A percentile compares a stretch with the other conserved stretches of the same genome.
These are phyloP conservation scores for Phoma herbarum DNA, from an alignment of 2,329 filamentous ascomycete genomes.

Conservation along the genomic window DNA sequence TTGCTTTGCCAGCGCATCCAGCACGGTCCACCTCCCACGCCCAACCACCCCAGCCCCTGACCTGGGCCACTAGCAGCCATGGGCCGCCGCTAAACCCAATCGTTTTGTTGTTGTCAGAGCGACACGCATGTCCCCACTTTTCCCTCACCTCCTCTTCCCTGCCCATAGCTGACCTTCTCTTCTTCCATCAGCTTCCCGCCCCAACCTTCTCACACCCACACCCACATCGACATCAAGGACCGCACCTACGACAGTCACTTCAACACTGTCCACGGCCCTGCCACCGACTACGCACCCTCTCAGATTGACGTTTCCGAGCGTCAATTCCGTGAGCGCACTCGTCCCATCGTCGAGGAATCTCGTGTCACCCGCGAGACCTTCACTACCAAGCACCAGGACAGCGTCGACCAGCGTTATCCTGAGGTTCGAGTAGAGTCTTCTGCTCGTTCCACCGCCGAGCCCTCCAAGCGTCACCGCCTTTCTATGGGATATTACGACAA, in stretches of 20 bases:
- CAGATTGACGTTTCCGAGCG: constrained; percentile 66
- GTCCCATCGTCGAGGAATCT: constrained; percentile 60
- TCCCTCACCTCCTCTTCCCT: constrained; percentile 50
- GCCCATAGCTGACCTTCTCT: constrained; percentile 49
- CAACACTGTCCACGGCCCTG: constrained; percentile 57
- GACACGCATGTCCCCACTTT: constrained; percentile 51
- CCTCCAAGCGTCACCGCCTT: constrained; percentile 60
- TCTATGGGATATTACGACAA: constrained; percentile 85
- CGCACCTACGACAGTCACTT: constrained; percentile 57
- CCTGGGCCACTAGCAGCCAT: constrained; percentile 38
- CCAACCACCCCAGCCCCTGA: constrained; percentile 44
- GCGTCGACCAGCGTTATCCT: constrained; percentile 51
- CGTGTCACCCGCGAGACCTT: constrained; percentile 50
- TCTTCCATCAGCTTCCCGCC: constrained; percentile 63
- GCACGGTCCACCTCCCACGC: constrained; percentile 43
- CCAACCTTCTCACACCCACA: constrained; percentile 55
- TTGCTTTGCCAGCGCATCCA: constrained; percentile 36
- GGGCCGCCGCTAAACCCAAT: constrained; percentile 44
- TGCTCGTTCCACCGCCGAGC: constrained; percentile 62
- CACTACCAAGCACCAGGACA: constrained; percentile 47
- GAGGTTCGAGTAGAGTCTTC: constrained; percentile 61
- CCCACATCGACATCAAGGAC: constrained; percentile 71
- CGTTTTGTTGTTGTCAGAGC: constrained; percentile 52
- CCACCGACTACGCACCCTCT: constrained; percentile 64
- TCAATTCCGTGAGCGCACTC: constrained; percentile 71